Conservation (phyloP, 495 filamentous ascomycete species). For the Cryomyces minteri region DNA sequence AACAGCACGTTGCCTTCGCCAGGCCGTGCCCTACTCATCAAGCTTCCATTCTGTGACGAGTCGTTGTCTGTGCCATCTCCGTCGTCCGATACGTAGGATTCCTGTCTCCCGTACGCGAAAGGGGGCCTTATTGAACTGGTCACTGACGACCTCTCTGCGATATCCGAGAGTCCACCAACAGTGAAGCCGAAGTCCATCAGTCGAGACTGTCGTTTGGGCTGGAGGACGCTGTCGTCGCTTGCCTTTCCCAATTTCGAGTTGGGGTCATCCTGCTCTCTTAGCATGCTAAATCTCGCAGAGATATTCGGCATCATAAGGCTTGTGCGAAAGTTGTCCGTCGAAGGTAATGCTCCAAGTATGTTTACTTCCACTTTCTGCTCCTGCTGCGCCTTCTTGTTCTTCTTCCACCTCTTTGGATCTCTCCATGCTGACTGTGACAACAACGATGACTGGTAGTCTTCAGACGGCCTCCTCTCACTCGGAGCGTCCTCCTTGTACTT, state of each 20-base stretch:
- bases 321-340: slow-evolving; percentile 85
- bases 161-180: slow-evolving; percentile 51
- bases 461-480: too few species aligned
- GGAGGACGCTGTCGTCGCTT: slow-evolving; percentile 81
- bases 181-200: slow-evolving; percentile 32
- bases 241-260: slow-evolving; percentile 76
- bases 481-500: slow-evolving; percentile 1
- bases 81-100: slow-evolving; percentile 36
- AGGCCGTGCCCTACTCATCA: slow-evolving; percentile 72
- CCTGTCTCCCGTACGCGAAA: slow-evolving; percentile 28
- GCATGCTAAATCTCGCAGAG: slow-evolving; percentile 90
- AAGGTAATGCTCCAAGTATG: slow-evolving; percentile 52
- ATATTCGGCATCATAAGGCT: slow-evolving; percentile 91
- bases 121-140: slow-evolving; percentile 42
- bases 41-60: slow-evolving; percentile 36
- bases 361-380: slow-evolving; percentile 51
- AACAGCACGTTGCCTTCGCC: slow-evolving; percentile 88
- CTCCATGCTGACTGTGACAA: too few species aligned
- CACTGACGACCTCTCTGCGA: slow-evolving; percentile 74
- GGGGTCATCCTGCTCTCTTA: slow-evolving; percentile 84
- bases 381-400: slow-evolving; percentile 33
- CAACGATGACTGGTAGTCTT: too few species aligned
- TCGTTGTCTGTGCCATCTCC: slow-evolving; percentile 55
- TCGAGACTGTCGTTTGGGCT: slow-evolving; percentile 60
- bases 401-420: slow-evolving; percentile 21